Evolutionary conservation across 345 rosid genomes (phyloP).

Genomic region (Eucalyptus marginata): DNA sequence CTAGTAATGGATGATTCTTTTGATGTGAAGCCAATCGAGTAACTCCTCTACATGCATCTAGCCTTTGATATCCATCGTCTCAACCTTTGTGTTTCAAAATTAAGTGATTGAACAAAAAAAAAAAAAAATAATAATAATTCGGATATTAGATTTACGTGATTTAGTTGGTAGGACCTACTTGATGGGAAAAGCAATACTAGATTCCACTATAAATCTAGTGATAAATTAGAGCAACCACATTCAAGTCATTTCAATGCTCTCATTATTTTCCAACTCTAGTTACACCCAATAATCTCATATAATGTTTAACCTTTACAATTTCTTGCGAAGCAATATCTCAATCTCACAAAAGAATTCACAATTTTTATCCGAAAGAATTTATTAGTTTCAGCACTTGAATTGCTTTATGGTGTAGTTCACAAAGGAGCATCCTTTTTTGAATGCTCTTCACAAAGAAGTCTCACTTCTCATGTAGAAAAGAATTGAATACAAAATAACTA

Average conservation of each 20-base stretch:
- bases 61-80: not conserved
- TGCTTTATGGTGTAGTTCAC: not conserved
- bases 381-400: not conserved
- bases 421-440: not conserved
- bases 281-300: not conserved
- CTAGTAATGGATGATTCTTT: not conserved
- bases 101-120: not conserved
- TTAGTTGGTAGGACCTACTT: not conserved
- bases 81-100: not conserved
- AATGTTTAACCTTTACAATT: not conserved
- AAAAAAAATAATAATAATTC: not conserved
- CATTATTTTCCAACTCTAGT: not conserved
- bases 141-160: not conserved
- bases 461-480: not conserved
- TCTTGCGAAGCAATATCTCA: not conserved
- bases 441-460: not conserved
- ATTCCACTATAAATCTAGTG: not conserved
- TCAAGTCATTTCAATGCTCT: not conserved
- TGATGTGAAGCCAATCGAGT: constrained; percentile 1
- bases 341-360: not conserved
- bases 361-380: not conserved
- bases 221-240: not conserved
- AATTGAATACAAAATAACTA: not conserved
- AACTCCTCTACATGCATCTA: not conserved
- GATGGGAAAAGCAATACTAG: not conserved